These are phyloP conservation scores for Sphagnum contortum DNA, from an alignment of 225 moss, liverwort and hornwort genomes.

Conservation along the genomic window DNA sequence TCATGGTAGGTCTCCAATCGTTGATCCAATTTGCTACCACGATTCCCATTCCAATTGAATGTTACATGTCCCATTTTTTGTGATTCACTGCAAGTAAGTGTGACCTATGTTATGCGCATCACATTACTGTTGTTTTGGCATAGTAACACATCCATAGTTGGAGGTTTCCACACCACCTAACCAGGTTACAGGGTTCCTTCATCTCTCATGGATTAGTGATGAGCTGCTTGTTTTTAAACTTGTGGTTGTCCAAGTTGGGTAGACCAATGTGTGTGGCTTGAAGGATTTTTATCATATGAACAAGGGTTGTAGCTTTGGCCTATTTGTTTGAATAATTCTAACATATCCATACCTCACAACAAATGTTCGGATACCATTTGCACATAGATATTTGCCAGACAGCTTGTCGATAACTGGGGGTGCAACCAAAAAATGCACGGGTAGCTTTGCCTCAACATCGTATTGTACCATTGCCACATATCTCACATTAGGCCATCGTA, in stretches of 20 bases:
- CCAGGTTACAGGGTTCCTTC: too few species aligned
- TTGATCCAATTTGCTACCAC: constrained; percentile 41
- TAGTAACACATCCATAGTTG: too few species aligned
- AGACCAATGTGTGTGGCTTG: too few species aligned
- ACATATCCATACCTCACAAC: constrained; percentile 34
- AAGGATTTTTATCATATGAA: too few species aligned
- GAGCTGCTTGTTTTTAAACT: too few species aligned
- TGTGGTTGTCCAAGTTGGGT: too few species aligned
- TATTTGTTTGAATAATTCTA: too few species aligned
- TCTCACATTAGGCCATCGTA: constrained; percentile 54
- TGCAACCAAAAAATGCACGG: constrained; percentile 41
- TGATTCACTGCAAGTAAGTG: constrained; percentile 30
- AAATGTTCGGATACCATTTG: constrained; percentile 55
- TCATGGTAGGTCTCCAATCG: constrained; percentile 58
- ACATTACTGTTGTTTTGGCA: too few species aligned
- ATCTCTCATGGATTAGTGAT: too few species aligned
- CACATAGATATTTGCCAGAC: constrained; percentile 52
- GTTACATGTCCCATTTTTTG: constrained; percentile 82
- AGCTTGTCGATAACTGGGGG: constrained; percentile 62
- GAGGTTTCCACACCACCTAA: too few species aligned
- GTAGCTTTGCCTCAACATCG: constrained; percentile 59
- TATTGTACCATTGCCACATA: constrained; percentile 68
- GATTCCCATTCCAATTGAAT: constrained; percentile 81
- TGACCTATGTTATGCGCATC: too few species aligned
- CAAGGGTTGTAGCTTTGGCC: too few species aligned